phyloP scores from a whole-genome alignment of 805 yeast species.

The Saccharomyces mikatae region DNA sequence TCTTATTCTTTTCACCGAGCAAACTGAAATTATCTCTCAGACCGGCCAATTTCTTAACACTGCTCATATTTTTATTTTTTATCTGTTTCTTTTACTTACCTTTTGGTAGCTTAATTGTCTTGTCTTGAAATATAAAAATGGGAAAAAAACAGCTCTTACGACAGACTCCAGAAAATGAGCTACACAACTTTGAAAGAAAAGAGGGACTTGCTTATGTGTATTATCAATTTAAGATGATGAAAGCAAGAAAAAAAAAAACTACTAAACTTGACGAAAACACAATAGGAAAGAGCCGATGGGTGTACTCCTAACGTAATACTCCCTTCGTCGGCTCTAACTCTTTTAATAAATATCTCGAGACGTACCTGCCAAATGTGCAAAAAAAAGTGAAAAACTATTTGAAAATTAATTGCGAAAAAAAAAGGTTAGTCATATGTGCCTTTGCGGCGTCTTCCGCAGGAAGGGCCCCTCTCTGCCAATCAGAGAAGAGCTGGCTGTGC shows the following conservation, averaged over 20 bases:
- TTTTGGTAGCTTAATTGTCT: neutral
- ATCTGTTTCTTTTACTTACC: neutral
- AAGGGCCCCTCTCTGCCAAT: neutral
- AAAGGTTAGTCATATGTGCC: neutral
- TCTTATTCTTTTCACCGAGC: conserved; percentile 41
- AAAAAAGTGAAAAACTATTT: neutral
- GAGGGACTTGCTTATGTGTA: neutral
- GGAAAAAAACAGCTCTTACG: neutral
- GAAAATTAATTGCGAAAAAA: neutral
- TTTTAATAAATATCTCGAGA: neutral
- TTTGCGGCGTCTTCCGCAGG: neutral
- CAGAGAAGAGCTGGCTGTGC: neutral
- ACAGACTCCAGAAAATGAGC: neutral
- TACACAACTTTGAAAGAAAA: neutral
- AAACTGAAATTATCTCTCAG: conserved; percentile 30
- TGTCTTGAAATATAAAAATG: neutral
- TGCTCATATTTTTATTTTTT: neutral
- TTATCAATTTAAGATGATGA: neutral
- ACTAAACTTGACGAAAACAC: neutral
- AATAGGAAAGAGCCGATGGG: neutral
- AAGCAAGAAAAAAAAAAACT: neutral
- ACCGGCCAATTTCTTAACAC: conserved; percentile 21
- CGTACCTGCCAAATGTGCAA: neutral
- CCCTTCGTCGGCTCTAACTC: neutral
- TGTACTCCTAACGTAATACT: neutral